Evolutionary conservation across 2,329 filamentous ascomycete genomes (phyloP).

Genomic region (Ceratocystis cubensis): DNA sequence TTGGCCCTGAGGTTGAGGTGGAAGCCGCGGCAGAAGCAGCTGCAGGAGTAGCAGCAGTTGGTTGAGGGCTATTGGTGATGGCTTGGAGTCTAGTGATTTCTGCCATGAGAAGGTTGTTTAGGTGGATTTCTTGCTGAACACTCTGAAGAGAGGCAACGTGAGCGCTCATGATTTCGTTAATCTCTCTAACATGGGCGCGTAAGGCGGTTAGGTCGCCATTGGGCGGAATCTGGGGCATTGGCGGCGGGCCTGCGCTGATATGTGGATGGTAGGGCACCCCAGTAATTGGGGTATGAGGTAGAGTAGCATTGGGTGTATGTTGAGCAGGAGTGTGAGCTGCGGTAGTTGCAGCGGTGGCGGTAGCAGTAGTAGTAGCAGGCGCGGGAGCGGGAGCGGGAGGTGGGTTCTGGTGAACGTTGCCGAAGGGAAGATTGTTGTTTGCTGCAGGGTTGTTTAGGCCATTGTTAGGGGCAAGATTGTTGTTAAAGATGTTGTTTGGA

Average conservation of each 20-base stretch:
- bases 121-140: constrained; percentile 54
- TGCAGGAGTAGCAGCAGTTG: constrained; percentile 25
- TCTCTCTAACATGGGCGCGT: constrained; percentile 24
- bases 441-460: not conserved
- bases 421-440: constrained; percentile 6
- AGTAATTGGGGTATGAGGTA: constrained; percentile 9
- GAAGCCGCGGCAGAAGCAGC: constrained; percentile 45
- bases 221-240: constrained; percentile 6
- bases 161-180: constrained; percentile 21
- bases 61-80: constrained; percentile 36
- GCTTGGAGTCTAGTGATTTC: constrained; percentile 38
- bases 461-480: constrained; percentile 6
- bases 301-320: constrained; percentile 5
- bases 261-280: not conserved
- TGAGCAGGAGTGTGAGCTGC: not conserved
- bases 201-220: constrained; percentile 21
- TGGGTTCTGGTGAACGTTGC: not conserved
- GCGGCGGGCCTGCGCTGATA: not conserved
- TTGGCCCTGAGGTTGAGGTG: constrained; percentile 30
- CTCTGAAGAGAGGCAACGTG: constrained; percentile 32
- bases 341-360: not conserved
- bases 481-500: constrained; percentile 14
- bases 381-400: not conserved
- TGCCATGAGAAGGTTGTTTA: constrained; percentile 52
- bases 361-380: not conserved